Evolutionary conservation across 2,329 filamentous ascomycete genomes (phyloP).

Genomic region (Fusarium xylarioides): DNA sequence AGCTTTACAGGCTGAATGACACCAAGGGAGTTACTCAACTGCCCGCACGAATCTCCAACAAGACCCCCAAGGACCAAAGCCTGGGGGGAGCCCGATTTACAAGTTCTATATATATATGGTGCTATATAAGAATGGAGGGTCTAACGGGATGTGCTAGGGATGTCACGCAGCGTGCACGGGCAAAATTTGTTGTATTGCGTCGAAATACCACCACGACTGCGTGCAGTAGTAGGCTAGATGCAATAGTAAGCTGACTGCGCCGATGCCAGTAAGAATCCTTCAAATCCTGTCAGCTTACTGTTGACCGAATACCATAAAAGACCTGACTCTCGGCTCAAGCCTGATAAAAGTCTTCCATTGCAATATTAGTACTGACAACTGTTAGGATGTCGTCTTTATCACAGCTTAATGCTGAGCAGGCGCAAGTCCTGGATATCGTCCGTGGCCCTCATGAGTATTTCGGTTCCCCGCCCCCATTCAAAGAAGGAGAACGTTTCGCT

Average conservation of each 20-base stretch:
- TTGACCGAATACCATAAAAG: not conserved
- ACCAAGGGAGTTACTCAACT: too few species aligned
- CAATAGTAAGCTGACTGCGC: not conserved
- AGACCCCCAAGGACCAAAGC: too few species aligned
- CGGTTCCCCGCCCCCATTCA: not conserved
- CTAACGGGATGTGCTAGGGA: too few species aligned
- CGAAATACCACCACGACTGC: too few species aligned
- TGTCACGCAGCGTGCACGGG: too few species aligned
- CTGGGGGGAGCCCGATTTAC: too few species aligned
- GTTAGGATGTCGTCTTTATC: not conserved
- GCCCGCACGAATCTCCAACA: too few species aligned
- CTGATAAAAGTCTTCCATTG: not conserved
- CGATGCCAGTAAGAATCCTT: not conserved
- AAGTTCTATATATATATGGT: too few species aligned
- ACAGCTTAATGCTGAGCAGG: not conserved
- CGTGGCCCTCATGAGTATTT: not conserved
- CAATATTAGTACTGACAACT: not conserved
- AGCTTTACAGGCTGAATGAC: too few species aligned
- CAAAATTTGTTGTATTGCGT: too few species aligned
- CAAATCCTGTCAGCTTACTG: not conserved
- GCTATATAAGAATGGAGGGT: too few species aligned
- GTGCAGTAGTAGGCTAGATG: not conserved
- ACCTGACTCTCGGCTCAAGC: not conserved
- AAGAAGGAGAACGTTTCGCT: not conserved
- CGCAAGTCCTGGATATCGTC: not conserved